Base-by-base conservation (phyloP, 1,284 basidiomycete genomes). In the Microstroma glucosiphilum region DNA sequence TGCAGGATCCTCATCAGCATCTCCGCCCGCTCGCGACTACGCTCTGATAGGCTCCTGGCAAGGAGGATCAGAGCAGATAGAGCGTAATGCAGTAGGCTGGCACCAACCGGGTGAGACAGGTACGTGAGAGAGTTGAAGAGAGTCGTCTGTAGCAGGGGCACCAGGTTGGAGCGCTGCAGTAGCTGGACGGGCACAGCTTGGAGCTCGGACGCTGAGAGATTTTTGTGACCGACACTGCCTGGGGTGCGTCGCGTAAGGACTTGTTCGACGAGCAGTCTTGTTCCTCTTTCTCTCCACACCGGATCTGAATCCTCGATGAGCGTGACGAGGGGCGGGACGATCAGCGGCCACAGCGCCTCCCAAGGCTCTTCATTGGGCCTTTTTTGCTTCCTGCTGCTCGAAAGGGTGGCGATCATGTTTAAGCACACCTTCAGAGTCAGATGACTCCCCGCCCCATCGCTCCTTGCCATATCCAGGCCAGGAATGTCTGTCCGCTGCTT, bases 321-420 rank as follows among this genome's bases (percentile, higher is more conserved):
- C 26, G 51, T 54, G 17, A 54, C 13, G 17, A 54, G 51, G 2
- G 51, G 51, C 19, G 51, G 51, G 51, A 54, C 21, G 51, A 54
- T 21, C 25, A 17, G 15, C 13, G 17, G 51, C 21, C 25, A 54
- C 21, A 54, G 51, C 6, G 17, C 13, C 26, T 21, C 21, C 51
- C 51, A 54, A 3, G 51, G 51, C 51, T 21, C 51, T 23, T 21
- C 21, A 4, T 54, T 7, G 4, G 25, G 3, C 15, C 51, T 21
- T 19, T 2, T 21, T 37, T 9, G 30, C 9, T 37, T 37, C 9
- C 9, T 37, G 30, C 30, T 37, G 30, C 30, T 37, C 30, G 30
- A 37, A 4, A 37, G 30, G 9, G 3, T 37, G 4, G 30, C 30
- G 9, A 37, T 37, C 3, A 37, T 37, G 30, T 37, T 9, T 21